Conservation (phyloP, 495 filamentous ascomycete species). For the Usnea hakonensis region DNA sequence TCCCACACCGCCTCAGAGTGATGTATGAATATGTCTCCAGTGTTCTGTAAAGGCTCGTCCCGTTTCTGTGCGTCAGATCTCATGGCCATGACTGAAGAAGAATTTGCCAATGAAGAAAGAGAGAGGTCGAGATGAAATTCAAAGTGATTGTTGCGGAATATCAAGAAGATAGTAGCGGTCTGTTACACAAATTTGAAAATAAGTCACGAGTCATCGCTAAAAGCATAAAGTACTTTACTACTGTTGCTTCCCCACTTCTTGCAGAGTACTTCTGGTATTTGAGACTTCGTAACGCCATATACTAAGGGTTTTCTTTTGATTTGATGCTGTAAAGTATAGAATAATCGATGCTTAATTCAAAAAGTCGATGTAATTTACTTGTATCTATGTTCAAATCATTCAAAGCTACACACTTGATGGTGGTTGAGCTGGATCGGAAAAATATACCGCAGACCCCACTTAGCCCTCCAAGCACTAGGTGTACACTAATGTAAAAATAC, state of each 20-base stretch:
- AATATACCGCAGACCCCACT: no score
- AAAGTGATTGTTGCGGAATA: not conserved
- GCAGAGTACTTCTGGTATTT: no score
- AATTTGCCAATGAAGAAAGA: not conserved
- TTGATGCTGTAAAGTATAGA: not conserved
- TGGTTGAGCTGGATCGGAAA: no score
- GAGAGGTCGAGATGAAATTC: not conserved
- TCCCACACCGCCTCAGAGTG: slow-evolving; percentile 37
- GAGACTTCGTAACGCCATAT: not conserved
- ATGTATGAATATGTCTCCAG: slow-evolving; percentile 28
- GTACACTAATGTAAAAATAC: no score
- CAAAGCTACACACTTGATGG: no score
- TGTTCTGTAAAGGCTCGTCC: not conserved
- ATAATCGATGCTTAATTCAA: no score
- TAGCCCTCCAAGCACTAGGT: no score
- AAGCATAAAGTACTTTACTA: no score
- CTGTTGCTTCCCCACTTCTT: not conserved
- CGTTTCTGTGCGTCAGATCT: not conserved
- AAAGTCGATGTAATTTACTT: no score
- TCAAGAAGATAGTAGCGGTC: not conserved
- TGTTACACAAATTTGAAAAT: not conserved
- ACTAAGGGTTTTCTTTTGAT: not conserved
- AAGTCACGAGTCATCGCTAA: slow-evolving; percentile 7
- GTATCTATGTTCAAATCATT: no score
- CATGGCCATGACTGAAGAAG: not conserved